These are phyloP conservation scores for Claviceps capensis DNA, from an alignment of 2,329 filamentous ascomycete species.

Conservation along the genomic window DNA sequence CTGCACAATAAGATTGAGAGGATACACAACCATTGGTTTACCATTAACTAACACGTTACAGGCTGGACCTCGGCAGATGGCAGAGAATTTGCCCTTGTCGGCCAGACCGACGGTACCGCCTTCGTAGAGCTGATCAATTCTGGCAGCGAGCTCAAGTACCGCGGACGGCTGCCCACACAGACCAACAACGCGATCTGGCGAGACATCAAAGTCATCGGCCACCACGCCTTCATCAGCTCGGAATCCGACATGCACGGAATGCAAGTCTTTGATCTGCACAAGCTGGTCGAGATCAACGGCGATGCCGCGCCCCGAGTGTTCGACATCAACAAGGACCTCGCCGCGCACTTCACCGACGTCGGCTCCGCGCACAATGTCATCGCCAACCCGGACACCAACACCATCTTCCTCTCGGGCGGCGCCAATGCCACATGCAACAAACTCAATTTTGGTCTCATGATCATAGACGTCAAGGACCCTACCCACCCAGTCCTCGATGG, in stretches of 20 bases:
- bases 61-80: conserved; percentile 14
- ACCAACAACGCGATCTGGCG: conserved; percentile 22
- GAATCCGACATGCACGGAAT: conserved; percentile 38
- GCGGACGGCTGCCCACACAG: conserved; percentile 30
- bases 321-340: conserved; percentile 17
- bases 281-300: conserved; percentile 24
- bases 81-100: conserved; percentile 31
- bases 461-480: conserved; percentile 39
- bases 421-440: conserved; percentile 12
- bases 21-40: too few relatives aligned
- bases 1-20: too few relatives aligned
- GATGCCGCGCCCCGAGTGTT: conserved; percentile 21
- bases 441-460: conserved; percentile 37
- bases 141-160: conserved; percentile 26
- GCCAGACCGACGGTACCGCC: conserved; percentile 32
- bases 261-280: conserved; percentile 50
- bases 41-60: neutral
- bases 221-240: conserved; percentile 24
- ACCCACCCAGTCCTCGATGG: conserved; percentile 34
- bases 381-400: conserved; percentile 21
- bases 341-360: conserved; percentile 19
- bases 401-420: conserved; percentile 28
- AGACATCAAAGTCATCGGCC: conserved; percentile 26
- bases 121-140: conserved; percentile 30
- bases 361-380: conserved; percentile 35